A percentile compares a stretch with the other conserved stretches of the same genome.
Evolutionary conservation across 139 green algal species (phyloP).

Genomic region (Pleodorina starrii): DNA sequence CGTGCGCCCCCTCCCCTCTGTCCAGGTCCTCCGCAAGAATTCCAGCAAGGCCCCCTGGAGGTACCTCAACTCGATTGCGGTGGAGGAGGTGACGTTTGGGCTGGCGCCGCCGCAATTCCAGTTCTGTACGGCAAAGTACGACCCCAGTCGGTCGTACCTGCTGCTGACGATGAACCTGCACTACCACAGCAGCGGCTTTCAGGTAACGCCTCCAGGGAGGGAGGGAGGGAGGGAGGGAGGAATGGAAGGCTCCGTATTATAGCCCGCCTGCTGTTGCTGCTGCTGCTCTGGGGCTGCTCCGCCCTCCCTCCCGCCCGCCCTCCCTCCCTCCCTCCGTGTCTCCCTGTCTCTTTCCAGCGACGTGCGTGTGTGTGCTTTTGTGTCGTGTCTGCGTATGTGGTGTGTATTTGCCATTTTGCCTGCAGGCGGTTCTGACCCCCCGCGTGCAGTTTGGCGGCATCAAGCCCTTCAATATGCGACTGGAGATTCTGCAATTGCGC

Average conservation of each 20-base stretch:
- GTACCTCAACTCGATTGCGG: constrained; percentile 35
- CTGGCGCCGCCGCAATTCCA: constrained; percentile 59
- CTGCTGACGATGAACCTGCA: constrained; percentile 45
- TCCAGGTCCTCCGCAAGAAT: constrained; percentile 55
- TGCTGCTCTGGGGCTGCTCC: no score
- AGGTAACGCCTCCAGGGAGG: constrained; percentile 12
- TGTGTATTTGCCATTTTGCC: no score
- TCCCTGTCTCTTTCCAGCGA: no score
- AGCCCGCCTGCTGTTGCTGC: no score
- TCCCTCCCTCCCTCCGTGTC: no score
- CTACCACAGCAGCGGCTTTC: constrained; percentile 50
- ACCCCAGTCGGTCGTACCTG: constrained; percentile 43
- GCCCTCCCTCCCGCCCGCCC: background rate
- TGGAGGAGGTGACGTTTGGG: constrained; percentile 58
- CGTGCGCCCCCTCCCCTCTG: no score
- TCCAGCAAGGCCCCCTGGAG: constrained; percentile 33
- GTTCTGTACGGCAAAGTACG: constrained; percentile 56
- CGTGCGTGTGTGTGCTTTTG: no score
- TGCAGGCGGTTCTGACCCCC: constrained; percentile 47
- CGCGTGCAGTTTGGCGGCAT: constrained; percentile 42
- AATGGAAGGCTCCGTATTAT: background rate
- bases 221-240: background rate
- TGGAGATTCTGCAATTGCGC: constrained; percentile 56
- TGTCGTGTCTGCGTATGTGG: no score
- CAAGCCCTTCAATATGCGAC: constrained; percentile 42